phyloP scores from a whole-genome alignment of 164 flowering plant genomes.

The Stephania yunnanensis region DNA sequence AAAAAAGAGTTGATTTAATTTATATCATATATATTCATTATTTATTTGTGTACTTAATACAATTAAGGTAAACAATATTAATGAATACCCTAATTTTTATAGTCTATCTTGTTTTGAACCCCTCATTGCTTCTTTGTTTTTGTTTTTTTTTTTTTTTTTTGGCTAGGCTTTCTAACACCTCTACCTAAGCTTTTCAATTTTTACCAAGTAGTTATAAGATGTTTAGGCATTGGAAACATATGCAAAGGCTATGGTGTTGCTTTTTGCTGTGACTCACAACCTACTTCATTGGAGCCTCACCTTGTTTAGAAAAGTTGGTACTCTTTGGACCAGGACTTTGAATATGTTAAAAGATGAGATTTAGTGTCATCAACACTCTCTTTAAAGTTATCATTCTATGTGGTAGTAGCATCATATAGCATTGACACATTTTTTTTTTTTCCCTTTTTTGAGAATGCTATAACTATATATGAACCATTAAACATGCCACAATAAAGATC shows the following conservation, averaged over 20 bases:
- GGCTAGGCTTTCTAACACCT: not conserved
- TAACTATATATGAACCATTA: not conserved
- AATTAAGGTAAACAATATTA: no score
- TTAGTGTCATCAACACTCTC: not conserved
- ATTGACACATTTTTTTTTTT: not conserved
- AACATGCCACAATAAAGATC: not conserved
- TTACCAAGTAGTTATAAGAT: not conserved
- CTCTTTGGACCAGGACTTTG: not conserved
- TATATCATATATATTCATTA: not conserved
- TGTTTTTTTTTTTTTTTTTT: no score
- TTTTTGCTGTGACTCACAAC: not conserved
- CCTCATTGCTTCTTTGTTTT: not conserved
- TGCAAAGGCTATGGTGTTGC: not conserved
- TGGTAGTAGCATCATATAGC: not conserved
- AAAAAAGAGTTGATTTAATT: no score
- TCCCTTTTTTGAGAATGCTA: not conserved
- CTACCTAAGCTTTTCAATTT: not conserved
- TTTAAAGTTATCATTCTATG: not conserved
- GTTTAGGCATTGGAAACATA: not conserved
- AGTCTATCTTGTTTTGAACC: not conserved
- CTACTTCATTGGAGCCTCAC: not conserved
- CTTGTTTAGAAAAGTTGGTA: not conserved
- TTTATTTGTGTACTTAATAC: no score
- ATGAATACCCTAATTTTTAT: not conserved
- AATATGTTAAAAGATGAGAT: not conserved